These are phyloP conservation scores for Gossypium bickii DNA, from an alignment of 345 rosid genomes.

Conservation along the genomic window DNA sequence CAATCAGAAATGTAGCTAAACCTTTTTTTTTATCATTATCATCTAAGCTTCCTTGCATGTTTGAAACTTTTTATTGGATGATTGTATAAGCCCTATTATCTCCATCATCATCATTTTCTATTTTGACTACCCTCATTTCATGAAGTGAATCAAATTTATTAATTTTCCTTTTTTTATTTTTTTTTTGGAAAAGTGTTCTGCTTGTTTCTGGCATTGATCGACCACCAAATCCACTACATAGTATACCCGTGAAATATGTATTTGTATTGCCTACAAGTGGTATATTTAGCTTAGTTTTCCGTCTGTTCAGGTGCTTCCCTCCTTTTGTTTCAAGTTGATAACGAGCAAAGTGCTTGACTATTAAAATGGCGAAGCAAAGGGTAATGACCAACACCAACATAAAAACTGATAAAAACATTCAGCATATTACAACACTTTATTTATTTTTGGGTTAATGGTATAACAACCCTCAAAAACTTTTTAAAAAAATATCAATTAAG, in stretches of 20 bases:
- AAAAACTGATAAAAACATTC: not conserved
- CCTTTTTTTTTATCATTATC: not conserved
- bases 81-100: not conserved
- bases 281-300: too few relatives aligned
- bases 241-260: not conserved
- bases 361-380: slow-evolving; percentile 65
- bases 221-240: not conserved
- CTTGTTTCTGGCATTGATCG: slow-evolving; percentile 2
- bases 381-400: not conserved
- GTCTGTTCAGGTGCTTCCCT: too few relatives aligned
- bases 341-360: slow-evolving; percentile 31
- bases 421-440: not conserved
- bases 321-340: too few relatives aligned
- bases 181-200: not conserved
- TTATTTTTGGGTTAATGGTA: too few relatives aligned
- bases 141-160: not conserved
- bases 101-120: not conserved
- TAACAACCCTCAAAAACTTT: too few relatives aligned
- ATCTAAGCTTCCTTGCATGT: not conserved
- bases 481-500: too few relatives aligned
- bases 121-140: slow-evolving; percentile 4
- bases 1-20: too few relatives aligned
- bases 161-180: not conserved
- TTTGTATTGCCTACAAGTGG: too few relatives aligned
- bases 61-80: not conserved